Percentiles rank a stretch among this genome's conserved stretches.
Evolutionary conservation across 441 rosid species (phyloP).

Genomic region (Brassica balearica): DNA sequence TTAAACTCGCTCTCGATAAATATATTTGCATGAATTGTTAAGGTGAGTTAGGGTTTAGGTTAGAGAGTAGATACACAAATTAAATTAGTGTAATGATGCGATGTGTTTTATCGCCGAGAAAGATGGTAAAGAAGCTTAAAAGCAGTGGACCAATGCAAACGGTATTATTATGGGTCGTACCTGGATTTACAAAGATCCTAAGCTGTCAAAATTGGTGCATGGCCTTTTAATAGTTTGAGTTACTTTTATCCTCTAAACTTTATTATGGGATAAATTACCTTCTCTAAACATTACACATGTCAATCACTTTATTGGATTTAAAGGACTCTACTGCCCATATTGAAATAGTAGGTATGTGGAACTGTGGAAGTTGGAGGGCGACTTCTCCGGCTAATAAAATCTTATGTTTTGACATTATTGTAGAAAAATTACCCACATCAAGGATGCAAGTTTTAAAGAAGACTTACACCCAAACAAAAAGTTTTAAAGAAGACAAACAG

Average conservation of each 20-base stretch:
- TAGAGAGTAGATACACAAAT: background rate
- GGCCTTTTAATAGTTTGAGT: background rate
- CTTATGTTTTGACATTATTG: background rate
- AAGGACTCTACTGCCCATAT: slow-evolving; percentile 17
- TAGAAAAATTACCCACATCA: background rate
- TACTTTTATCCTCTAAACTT: background rate
- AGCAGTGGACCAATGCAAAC: slow-evolving; percentile 11
- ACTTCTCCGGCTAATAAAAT: slow-evolving; percentile 38
- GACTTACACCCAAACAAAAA: background rate
- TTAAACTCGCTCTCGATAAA: slow-evolving; percentile 5
- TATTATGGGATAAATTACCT: background rate
- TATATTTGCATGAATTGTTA: slow-evolving; percentile 37
- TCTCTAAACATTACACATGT: background rate
- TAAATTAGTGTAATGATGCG: slow-evolving; percentile 13
- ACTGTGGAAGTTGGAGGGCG: slow-evolving; percentile 30
- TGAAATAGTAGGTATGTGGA: slow-evolving; percentile 26
- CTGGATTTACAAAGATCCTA: slow-evolving; percentile 14
- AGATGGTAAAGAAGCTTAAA: slow-evolving; percentile 33
- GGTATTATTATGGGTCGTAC: slow-evolving; percentile 14
- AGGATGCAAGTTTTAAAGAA: slow-evolving; percentile 1
- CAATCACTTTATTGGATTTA: slow-evolving; percentile 2
- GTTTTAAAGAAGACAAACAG: no score
- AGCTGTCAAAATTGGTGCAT: slow-evolving; percentile 10
- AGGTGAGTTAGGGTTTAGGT: slow-evolving; percentile 7
- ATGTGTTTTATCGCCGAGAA: slow-evolving; percentile 34